Conservation (phyloP, 2,329 filamentous ascomycete genomes). For the Cucurbitaria berberidis region DNA sequence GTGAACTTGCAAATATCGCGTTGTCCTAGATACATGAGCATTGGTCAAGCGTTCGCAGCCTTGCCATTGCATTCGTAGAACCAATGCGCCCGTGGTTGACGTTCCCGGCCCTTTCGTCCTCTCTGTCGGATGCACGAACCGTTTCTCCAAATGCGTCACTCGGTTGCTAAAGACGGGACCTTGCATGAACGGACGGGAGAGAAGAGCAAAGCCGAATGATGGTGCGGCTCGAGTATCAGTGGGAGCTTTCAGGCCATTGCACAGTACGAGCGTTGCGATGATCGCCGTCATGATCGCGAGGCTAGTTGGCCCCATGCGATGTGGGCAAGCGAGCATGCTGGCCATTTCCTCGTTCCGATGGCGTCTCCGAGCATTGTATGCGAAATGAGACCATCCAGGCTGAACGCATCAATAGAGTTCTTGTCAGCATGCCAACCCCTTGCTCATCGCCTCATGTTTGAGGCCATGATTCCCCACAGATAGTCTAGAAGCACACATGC, state of each 20-base stretch:
- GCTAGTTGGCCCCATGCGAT: slow-evolving; percentile 5
- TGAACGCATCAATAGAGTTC: neutral
- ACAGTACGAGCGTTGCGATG: neutral
- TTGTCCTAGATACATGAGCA: neutral
- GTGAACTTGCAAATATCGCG: neutral
- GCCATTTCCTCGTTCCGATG: neutral
- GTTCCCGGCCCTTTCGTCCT: slow-evolving; percentile 17
- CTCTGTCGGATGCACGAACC: slow-evolving; percentile 27
- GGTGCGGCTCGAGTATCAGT: slow-evolving; percentile 1
- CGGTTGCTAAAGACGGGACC: slow-evolving; percentile 8
- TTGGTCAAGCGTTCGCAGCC: slow-evolving; percentile 18
- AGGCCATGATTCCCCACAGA: slow-evolving; percentile 6
- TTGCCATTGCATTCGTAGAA: neutral
- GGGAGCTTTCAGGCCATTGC: neutral
- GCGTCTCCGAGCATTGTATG: neutral
- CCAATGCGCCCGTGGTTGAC: slow-evolving; percentile 9
- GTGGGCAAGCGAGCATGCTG: slow-evolving; percentile 1
- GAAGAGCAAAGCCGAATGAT: neutral
- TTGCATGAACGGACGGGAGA: slow-evolving; percentile 18
- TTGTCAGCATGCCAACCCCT: neutral
- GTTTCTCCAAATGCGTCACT: slow-evolving; percentile 12
- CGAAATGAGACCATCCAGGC: slow-evolving; percentile 1
- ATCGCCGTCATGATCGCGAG: neutral
- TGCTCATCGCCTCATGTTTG: slow-evolving; percentile 14
- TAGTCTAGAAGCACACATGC: slow-evolving; percentile 4